A percentile compares a stretch with the other conserved stretches of the same genome.
phyloP scores from a whole-genome alignment of 2,329 filamentous ascomycete species.

The Claviceps cyperi region DNA sequence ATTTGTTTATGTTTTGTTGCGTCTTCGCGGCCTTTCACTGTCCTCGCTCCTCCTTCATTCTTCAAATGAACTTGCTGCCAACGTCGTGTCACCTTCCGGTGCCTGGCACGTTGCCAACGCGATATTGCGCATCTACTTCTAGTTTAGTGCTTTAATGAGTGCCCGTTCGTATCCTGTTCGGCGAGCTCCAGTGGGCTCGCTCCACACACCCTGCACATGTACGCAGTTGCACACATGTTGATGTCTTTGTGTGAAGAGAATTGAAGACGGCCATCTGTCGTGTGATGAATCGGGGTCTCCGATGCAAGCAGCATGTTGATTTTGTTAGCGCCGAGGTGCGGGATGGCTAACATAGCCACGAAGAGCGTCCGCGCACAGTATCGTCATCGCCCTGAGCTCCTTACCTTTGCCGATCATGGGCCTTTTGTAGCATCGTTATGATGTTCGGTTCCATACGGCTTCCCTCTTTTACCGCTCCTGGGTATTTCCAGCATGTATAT shows the following conservation, averaged over 20 bases:
- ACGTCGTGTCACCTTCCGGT: too few species aligned
- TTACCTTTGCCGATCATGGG: too few species aligned
- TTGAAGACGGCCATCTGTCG: not conserved
- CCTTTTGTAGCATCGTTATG: too few species aligned
- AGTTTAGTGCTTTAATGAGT: not conserved
- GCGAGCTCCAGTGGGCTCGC: not conserved
- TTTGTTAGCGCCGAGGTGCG: not conserved
- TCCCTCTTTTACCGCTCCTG: too few species aligned
- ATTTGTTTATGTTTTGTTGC: not conserved
- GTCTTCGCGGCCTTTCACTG: too few species aligned
- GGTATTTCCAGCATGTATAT: too few species aligned
- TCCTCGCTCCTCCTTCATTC: too few species aligned
- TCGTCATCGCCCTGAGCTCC: not conserved
- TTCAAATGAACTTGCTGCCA: too few species aligned
- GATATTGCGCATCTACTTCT: not conserved
- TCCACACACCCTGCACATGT: not conserved
- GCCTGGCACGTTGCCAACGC: not conserved
- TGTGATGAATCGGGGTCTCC: not conserved
- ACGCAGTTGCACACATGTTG: not conserved
- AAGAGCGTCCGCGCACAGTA: not conserved
- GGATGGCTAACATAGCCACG: not conserved
- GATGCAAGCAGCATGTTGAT: not conserved
- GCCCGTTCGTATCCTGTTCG: not conserved
- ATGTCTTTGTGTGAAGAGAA: not conserved
- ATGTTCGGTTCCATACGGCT: too few species aligned